A percentile compares a stretch with the other conserved stretches of the same genome.
Evolutionary conservation across 2,329 filamentous ascomycete species (phyloP).

Genomic region (Dactylonectria estremocensis): DNA sequence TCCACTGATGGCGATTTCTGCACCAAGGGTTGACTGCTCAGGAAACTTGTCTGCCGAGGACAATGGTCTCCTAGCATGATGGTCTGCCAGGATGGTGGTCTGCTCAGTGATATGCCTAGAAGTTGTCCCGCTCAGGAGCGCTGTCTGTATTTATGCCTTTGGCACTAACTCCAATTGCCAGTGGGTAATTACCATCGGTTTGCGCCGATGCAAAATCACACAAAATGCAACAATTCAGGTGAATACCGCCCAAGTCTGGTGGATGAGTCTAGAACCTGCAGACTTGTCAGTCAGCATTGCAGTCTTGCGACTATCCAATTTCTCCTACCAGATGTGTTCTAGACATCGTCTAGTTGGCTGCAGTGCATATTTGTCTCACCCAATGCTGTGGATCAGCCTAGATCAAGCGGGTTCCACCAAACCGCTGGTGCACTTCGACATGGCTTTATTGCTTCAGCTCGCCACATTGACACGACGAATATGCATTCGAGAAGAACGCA

Average conservation of each 20-base stretch:
- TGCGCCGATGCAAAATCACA: not conserved
- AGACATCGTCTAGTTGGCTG: constrained; percentile 8
- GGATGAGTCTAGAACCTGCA: constrained; percentile 17
- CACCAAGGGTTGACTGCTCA: not conserved
- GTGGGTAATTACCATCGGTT: not conserved
- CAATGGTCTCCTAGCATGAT: no score
- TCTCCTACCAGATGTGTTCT: constrained; percentile 16
- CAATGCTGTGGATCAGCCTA: constrained; percentile 8
- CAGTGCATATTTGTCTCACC: constrained; percentile 20
- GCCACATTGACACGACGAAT: not conserved
- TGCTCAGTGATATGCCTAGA: no score
- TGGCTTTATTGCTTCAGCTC: constrained; percentile 14
- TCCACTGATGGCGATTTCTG: not conserved
- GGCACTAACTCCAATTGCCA: not conserved
- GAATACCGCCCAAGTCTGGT: constrained; percentile 5
- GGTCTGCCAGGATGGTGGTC: no score
- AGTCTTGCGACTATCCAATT: constrained; percentile 3
- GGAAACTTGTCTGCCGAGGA: no score
- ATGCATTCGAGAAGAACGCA: not conserved
- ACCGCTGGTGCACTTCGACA: not conserved
- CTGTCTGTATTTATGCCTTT: not conserved
- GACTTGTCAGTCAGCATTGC: not conserved
- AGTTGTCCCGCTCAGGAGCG: no score
- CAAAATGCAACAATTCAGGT: constrained; percentile 20
- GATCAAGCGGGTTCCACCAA: not conserved